Evolutionary conservation across 805 yeast species (phyloP).

Genomic region (Yarrowia sp.): DNA sequence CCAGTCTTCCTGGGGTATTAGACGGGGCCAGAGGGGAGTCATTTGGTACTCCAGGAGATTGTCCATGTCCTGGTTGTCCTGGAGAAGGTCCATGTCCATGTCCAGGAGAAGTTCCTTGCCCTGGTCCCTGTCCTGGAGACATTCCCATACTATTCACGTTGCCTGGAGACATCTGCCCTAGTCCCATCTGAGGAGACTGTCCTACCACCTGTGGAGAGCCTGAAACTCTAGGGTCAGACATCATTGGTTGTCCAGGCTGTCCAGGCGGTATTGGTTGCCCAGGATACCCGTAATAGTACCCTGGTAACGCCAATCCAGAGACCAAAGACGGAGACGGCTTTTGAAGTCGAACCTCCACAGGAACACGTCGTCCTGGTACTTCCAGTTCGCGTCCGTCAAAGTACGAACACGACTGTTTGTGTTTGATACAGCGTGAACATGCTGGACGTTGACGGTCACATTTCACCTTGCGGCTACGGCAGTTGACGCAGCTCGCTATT

Average conservation of each 20-base stretch:
- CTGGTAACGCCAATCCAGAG: neutral
- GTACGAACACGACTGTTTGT: constrained; percentile 4
- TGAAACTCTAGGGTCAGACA: no score
- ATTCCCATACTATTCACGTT: no score
- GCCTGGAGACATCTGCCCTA: no score
- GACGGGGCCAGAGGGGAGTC: neutral
- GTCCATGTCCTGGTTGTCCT: no score
- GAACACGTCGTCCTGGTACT: neutral
- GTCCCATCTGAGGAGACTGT: no score
- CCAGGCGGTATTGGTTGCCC: no score
- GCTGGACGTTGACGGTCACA: constrained; percentile 1
- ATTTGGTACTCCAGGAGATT: no score
- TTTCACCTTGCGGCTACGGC: constrained; percentile 14
- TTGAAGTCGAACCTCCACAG: neutral
- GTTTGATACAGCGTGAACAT: constrained; percentile 6
- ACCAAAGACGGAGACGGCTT: neutral
- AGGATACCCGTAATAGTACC: neutral
- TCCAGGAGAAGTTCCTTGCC: neutral
- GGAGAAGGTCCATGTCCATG: neutral
- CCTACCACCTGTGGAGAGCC: neutral
- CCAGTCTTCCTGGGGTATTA: neutral
- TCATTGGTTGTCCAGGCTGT: no score
- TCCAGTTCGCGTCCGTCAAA: constrained; percentile 1
- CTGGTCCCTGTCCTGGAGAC: neutral
- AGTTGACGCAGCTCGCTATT: constrained; percentile 15